Conservation (phyloP, 2,329 filamentous ascomycete species). For the Ampelomyces quisqualis region DNA sequence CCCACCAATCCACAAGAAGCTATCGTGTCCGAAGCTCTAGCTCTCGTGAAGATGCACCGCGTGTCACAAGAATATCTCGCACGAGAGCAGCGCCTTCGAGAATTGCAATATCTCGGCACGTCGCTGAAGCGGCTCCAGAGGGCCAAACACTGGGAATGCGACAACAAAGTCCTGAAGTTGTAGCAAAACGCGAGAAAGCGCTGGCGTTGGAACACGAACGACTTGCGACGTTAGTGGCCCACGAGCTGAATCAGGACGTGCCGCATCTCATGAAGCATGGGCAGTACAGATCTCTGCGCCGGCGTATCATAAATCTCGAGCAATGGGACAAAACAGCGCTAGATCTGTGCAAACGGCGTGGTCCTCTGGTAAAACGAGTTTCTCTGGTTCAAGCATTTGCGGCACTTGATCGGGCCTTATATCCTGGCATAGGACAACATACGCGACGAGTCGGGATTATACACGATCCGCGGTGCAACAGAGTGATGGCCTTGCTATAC, state of each 20-base stretch:
- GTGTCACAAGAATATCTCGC: no score
- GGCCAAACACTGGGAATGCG: no score
- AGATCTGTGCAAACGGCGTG: slow-evolving; percentile 8
- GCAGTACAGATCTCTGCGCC: slow-evolving; percentile 33
- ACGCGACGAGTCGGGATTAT: slow-evolving; percentile 19
- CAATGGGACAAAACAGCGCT: slow-evolving; percentile 10
- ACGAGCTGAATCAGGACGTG: not conserved
- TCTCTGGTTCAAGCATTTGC: slow-evolving; percentile 25
- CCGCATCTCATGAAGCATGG: slow-evolving; percentile 15
- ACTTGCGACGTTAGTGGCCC: slow-evolving; percentile 12
- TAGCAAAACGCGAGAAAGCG: slow-evolving; percentile 2
- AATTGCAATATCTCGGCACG: no score
- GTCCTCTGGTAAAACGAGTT: no score
- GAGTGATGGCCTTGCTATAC: slow-evolving; percentile 17
- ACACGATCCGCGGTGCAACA: slow-evolving; percentile 21
- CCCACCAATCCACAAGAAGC: slow-evolving; percentile 11
- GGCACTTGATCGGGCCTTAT: slow-evolving; percentile 26
- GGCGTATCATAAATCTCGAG: slow-evolving; percentile 24
- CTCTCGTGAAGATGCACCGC: not conserved
- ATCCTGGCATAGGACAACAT: slow-evolving; percentile 16
- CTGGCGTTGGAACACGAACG: slow-evolving; percentile 10
- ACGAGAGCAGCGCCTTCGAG: no score
- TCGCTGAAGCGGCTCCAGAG: no score
- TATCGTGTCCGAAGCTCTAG: slow-evolving; percentile 5
- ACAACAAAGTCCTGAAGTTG: no score